Percentiles rank a stretch among this genome's conserved stretches.
Conservation (phyloP, 2,329 filamentous ascomycete genomes). For the Microdochium nivale region DNA sequence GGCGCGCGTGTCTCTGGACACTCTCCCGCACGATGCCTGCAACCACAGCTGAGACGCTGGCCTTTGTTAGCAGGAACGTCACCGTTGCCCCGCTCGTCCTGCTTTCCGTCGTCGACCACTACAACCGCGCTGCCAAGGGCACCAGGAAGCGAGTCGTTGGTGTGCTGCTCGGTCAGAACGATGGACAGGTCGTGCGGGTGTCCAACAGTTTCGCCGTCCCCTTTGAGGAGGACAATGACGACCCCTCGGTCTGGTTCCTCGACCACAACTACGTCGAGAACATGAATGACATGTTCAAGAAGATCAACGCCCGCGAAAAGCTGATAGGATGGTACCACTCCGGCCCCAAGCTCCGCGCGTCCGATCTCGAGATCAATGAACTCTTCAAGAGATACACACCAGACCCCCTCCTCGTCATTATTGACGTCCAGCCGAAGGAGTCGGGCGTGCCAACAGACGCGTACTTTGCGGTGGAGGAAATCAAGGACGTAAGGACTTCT, state of each 20-base stretch:
- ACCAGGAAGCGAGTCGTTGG: constrained; percentile 83
- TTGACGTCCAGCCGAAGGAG: constrained; percentile 97
- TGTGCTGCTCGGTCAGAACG: constrained; percentile 89
- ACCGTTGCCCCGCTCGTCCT: constrained; percentile 96
- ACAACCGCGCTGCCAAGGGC: constrained; percentile 86
- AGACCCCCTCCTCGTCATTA: constrained; percentile 92
- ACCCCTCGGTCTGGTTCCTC: constrained; percentile 97
- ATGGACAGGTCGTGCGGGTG: constrained; percentile 90
- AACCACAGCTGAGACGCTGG: constrained; percentile 93
- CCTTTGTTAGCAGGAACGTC: constrained; percentile 87
- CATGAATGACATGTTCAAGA: constrained; percentile 99
- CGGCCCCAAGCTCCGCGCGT: constrained; percentile 90
- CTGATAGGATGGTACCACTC: constrained; percentile 99
- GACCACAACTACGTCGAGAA: constrained; percentile 99
- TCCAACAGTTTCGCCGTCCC: constrained; percentile 99
- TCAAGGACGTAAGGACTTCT: constrained; percentile 74
- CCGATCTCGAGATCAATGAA: constrained; percentile 98
- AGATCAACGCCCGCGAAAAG: constrained; percentile 98
- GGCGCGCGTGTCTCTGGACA: neutral
- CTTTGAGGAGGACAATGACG: constrained; percentile 98
- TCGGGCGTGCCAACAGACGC: constrained; percentile 96
- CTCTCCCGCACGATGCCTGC: constrained; percentile 64
- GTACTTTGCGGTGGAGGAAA: constrained; percentile 98
- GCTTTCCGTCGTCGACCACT: constrained; percentile 96
- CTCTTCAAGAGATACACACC: constrained; percentile 98